These are phyloP conservation scores for Krasilnikovozyma curviuscula DNA, from an alignment of 768 basidiomycete genomes.

Conservation along the genomic window DNA sequence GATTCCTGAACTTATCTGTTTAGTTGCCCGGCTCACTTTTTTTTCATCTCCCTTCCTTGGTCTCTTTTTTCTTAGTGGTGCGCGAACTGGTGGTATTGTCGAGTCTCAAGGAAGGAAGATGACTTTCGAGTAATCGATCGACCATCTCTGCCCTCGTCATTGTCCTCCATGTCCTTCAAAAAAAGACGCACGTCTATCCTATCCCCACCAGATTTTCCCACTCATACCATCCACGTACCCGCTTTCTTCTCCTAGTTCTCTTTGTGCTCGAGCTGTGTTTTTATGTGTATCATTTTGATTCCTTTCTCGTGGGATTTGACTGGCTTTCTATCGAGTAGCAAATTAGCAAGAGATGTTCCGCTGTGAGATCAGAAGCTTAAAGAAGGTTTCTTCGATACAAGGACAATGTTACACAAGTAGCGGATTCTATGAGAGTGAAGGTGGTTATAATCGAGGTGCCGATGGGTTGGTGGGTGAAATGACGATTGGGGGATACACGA, in stretches of 20 bases:
- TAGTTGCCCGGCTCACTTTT: background rate
- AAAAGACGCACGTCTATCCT: background rate
- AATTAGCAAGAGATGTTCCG: too few species aligned
- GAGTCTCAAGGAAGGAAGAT: conserved; percentile 38
- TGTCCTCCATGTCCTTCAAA: background rate
- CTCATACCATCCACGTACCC: background rate
- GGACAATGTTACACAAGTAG: too few species aligned
- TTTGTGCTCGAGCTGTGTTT: background rate
- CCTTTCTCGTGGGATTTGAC: too few species aligned
- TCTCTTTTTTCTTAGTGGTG: conserved; percentile 13
- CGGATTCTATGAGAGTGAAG: too few species aligned
- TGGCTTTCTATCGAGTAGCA: too few species aligned
- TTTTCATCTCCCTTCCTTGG: background rate
- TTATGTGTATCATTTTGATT: background rate
- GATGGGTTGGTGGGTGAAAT: too few species aligned
- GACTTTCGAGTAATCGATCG: conserved; percentile 21
- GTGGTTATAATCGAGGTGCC: too few species aligned
- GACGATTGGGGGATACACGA: too few species aligned
- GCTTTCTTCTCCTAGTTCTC: background rate
- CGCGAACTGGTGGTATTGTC: conserved; percentile 46
- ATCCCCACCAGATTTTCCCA: background rate
- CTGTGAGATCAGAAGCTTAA: too few species aligned
- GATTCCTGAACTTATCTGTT: background rate
- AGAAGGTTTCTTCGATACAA: too few species aligned
- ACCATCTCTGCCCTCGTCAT: background rate